These are phyloP conservation scores for Melampsora americana DNA, from an alignment of 1,284 basidiomycete species.

Conservation along the genomic window DNA sequence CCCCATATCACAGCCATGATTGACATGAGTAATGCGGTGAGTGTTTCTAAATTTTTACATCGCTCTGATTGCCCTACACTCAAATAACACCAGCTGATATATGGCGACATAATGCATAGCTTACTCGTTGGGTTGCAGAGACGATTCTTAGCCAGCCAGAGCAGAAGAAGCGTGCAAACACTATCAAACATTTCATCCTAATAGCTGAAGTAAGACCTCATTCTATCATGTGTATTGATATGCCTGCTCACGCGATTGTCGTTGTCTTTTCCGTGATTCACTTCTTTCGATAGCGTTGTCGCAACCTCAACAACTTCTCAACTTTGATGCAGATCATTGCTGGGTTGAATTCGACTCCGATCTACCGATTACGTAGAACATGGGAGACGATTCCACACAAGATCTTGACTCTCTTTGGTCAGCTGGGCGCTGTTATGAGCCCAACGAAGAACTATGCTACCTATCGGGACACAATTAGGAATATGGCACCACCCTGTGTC, in stretches of 20 bases:
- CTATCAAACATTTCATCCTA: conserved; percentile 87
- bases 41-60: conserved; percentile 48
- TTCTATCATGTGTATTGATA: not conserved
- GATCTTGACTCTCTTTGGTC: conserved; percentile 56
- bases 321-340: conserved; percentile 93
- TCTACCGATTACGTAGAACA: conserved; percentile 84
- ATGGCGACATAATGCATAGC: conserved; percentile 39
- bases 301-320: conserved; percentile 86
- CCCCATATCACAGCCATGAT: conserved; percentile 87
- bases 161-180: conserved; percentile 71
- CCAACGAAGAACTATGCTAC: conserved; percentile 87
- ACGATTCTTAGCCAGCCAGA: conserved; percentile 80
- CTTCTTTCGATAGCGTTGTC: conserved; percentile 68
- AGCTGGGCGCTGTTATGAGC: conserved; percentile 79
- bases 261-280: not conserved
- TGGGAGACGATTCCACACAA: conserved; percentile 71
- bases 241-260: conserved; percentile 44
- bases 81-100: not conserved
- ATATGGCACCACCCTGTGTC: conserved; percentile 87
- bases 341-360: conserved; percentile 88
- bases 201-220: conserved; percentile 77
- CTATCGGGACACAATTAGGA: conserved; percentile 80
- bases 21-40: conserved; percentile 83
- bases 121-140: conserved; percentile 91
- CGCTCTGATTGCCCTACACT: not conserved